Conservation (phyloP, 2,329 filamentous ascomycete genomes). For the Nannizziopsis arthrosporioides region DNA sequence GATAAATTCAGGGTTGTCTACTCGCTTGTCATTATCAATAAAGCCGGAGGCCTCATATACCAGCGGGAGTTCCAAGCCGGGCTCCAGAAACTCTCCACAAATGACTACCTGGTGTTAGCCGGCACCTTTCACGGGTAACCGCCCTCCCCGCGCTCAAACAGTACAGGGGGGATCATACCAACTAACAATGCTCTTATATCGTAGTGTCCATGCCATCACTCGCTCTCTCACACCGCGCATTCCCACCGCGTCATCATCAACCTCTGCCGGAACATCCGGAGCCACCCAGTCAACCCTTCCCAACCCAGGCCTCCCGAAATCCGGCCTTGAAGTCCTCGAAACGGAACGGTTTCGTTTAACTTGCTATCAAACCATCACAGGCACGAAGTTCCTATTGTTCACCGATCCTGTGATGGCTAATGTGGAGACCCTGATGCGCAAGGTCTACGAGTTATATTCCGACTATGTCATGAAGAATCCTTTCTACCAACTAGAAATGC, state of each 20-base stretch:
- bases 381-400: slow-evolving; percentile 90
- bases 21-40: slow-evolving; percentile 95
- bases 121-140: slow-evolving; percentile 97
- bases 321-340: slow-evolving; percentile 85
- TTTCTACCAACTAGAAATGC: slow-evolving; percentile 97
- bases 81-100: slow-evolving; percentile 78
- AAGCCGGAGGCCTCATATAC: slow-evolving; percentile 92
- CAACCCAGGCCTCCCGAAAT: slow-evolving; percentile 25
- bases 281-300: slow-evolving; percentile 22
- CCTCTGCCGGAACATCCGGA: slow-evolving; percentile 25
- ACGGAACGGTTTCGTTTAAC: slow-evolving; percentile 88
- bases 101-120: slow-evolving; percentile 92
- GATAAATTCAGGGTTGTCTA: slow-evolving; percentile 64
- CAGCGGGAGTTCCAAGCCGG: slow-evolving; percentile 85
- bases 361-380: slow-evolving; percentile 90
- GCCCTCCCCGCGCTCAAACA: slow-evolving; percentile 15
- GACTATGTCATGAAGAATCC: slow-evolving; percentile 99
- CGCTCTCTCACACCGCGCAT: slow-evolving; percentile 41
- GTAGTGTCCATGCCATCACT: slow-evolving; percentile 53
- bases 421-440: slow-evolving; percentile 69
- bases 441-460: slow-evolving; percentile 86
- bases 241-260: slow-evolving; percentile 20
- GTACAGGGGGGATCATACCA: not conserved
- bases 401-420: slow-evolving; percentile 79
- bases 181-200: not conserved